Evolutionary conservation across 164 flowering plant genomes (phyloP).

Genomic region (Saururus chinensis): DNA sequence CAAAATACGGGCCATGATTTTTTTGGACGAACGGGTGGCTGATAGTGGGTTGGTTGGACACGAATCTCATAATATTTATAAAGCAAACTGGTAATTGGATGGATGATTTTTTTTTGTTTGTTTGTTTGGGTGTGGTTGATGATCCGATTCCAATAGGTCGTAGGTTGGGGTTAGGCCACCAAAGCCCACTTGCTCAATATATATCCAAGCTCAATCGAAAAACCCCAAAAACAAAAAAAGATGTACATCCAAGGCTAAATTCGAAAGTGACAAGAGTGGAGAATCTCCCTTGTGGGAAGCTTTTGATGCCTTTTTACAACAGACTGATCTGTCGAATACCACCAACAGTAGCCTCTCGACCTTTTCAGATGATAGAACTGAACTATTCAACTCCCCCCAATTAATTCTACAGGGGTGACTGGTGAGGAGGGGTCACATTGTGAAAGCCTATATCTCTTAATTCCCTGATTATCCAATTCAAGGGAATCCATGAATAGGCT

Average conservation of each 20-base stretch:
- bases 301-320: neutral
- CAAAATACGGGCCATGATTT: neutral
- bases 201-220: too few species aligned
- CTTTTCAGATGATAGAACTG: neutral
- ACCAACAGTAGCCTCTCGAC: neutral
- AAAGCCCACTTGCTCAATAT: neutral
- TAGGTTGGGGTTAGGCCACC: slow-evolving; percentile 7
- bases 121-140: too few species aligned
- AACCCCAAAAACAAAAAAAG: too few species aligned
- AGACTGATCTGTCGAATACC: neutral
- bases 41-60: neutral
- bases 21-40: neutral
- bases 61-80: neutral
- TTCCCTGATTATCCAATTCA: too few species aligned
- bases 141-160: neutral
- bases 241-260: too few species aligned
- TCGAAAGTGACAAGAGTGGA: neutral
- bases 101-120: too few species aligned
- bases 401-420: neutral
- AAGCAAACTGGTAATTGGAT: neutral
- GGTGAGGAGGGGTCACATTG: too few species aligned
- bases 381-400: neutral
- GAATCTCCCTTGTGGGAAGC: neutral
- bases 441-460: too few species aligned
- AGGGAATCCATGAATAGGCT: too few species aligned